Percentiles rank a stretch among this genome's conserved stretches.
These are phyloP conservation scores for Puccinia novopanici DNA, from an alignment of 1,284 basidiomycete genomes.

Conservation along the genomic window DNA sequence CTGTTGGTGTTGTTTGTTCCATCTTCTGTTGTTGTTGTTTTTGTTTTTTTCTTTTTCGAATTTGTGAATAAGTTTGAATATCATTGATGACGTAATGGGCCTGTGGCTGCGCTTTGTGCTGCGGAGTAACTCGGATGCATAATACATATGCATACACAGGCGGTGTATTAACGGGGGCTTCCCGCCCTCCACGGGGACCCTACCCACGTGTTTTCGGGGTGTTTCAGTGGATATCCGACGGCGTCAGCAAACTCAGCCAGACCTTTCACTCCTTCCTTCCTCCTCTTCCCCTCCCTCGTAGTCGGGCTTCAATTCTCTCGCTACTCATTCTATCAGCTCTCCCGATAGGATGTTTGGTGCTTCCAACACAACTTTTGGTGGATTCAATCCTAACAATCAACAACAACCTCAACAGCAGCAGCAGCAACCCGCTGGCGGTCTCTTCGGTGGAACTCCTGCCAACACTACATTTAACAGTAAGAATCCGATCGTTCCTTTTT, in stretches of 20 bases:
- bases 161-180: too few relatives aligned
- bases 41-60: not conserved
- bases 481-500: not conserved
- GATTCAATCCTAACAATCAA: constrained; percentile 27
- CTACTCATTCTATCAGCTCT: not conserved
- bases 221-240: too few relatives aligned
- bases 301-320: not conserved
- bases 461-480: constrained; percentile 23
- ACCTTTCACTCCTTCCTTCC: not conserved
- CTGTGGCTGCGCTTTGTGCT: too few relatives aligned
- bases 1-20: not conserved
- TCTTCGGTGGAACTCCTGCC: constrained; percentile 35
- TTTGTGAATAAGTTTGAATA: not conserved
- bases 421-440: constrained; percentile 22
- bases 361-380: constrained; percentile 39
- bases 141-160: too few relatives aligned
- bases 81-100: not conserved
- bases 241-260: too few relatives aligned
- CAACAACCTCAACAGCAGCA: constrained; percentile 46
- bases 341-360: constrained; percentile 43
- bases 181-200: too few relatives aligned
- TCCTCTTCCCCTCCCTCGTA: not conserved
- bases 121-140: too few relatives aligned
- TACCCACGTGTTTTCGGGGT: too few relatives aligned
- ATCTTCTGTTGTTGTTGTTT: not conserved